A percentile compares a stretch with the other conserved stretches of the same genome.
Conservation (phyloP, 2,329 filamentous ascomycete species). For the Colletotrichum sublineola region DNA sequence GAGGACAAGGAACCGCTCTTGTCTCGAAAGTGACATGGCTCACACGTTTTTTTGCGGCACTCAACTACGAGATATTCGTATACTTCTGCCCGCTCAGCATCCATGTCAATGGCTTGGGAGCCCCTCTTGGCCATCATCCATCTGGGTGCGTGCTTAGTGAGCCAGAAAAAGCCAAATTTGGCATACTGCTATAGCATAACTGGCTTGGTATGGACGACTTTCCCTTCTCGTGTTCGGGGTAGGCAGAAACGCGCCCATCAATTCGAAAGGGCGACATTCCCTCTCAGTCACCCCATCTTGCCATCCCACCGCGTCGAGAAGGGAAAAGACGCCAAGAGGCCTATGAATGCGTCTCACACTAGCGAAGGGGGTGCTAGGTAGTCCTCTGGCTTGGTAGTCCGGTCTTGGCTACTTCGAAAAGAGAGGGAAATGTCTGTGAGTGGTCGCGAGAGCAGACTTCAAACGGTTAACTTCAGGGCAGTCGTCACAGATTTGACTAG, state of each 20-base stretch:
- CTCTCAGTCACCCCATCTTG: neutral
- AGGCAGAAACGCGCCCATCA: conserved; percentile 13
- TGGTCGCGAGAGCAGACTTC: conserved; percentile 27
- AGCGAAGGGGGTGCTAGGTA: neutral
- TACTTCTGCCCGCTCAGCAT: neutral
- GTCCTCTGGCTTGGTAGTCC: conserved; percentile 24
- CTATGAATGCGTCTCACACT: neutral
- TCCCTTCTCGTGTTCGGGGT: neutral
- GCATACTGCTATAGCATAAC: neutral
- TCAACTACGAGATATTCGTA: neutral
- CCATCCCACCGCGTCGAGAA: neutral
- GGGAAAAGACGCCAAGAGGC: neutral
- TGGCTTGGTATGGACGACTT: neutral
- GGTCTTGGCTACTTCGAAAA: conserved; percentile 33
- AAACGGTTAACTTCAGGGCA: conserved; percentile 29
- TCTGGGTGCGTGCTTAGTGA: conserved; percentile 13
- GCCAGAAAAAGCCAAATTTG: conserved; percentile 29
- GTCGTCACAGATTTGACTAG: conserved; percentile 33
- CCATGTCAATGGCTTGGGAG: conserved; percentile 2
- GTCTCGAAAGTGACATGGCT: conserved; percentile 37
- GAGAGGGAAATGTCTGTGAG: conserved; percentile 17
- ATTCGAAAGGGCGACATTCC: neutral
- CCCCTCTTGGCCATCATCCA: conserved; percentile 2
- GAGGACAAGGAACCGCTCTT: conserved; percentile 29
- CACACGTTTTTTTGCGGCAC: conserved; percentile 33